These are phyloP conservation scores for Xylaria sp. DNA, from an alignment of 2,329 filamentous ascomycete genomes.

Conservation along the genomic window DNA sequence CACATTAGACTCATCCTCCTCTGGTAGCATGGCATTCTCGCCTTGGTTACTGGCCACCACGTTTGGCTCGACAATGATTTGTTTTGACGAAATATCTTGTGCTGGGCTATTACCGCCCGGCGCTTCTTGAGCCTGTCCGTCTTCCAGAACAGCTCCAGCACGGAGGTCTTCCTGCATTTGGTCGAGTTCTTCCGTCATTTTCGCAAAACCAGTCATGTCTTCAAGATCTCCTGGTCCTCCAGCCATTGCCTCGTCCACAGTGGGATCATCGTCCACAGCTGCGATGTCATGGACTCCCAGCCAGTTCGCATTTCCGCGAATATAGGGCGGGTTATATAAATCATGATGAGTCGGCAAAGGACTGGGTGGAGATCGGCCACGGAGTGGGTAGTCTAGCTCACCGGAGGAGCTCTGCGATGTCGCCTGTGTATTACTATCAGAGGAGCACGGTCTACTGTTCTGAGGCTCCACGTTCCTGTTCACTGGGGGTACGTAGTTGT, in stretches of 20 bases:
- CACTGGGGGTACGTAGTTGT: constrained; percentile 43
- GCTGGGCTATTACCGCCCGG: constrained; percentile 33
- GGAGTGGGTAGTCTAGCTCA: constrained; percentile 51
- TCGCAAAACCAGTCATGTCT: constrained; percentile 21
- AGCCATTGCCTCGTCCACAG: constrained; percentile 29
- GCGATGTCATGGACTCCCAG: constrained; percentile 23
- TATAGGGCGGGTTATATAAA: constrained; percentile 41
- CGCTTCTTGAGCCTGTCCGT: constrained; percentile 29
- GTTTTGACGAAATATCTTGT: constrained; percentile 23
- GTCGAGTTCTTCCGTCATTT: constrained; percentile 33
- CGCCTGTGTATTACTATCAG: constrained; percentile 44
- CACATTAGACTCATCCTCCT: constrained; percentile 23
- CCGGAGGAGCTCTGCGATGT: constrained; percentile 44
- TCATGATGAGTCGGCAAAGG: constrained; percentile 53
- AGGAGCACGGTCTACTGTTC: constrained; percentile 52
- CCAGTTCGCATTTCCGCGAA: constrained; percentile 33
- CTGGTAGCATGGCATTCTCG: constrained; percentile 20
- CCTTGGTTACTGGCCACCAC: constrained; percentile 15
- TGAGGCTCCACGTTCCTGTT: constrained; percentile 50
- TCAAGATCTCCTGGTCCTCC: constrained; percentile 32
- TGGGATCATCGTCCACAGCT: constrained; percentile 27
- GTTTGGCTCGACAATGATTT: constrained; percentile 21
- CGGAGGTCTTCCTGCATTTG: constrained; percentile 30
- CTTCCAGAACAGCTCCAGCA: constrained; percentile 25
- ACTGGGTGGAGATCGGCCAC: constrained; percentile 61